Base-by-base conservation (phyloP, 768 basidiomycete genomes). In the Cystobasidium onofrii region DNA sequence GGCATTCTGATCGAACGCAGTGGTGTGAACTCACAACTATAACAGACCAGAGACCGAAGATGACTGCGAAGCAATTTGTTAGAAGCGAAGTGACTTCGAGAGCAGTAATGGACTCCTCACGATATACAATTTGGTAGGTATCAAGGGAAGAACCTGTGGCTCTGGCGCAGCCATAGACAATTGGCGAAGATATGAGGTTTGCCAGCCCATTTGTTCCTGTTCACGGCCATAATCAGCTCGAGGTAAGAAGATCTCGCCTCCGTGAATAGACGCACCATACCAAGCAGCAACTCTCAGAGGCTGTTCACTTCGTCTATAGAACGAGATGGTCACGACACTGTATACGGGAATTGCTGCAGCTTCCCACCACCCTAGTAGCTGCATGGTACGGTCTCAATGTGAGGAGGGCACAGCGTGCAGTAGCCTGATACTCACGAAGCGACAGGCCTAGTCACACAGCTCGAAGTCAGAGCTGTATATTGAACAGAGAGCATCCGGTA, bases 301-400 rank as follows among this genome's bases (percentile, higher is more conserved):
- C n/a, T 63, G 61, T 63, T 63, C 61, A 34, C 29, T 33, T 31
- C 61, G 61, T 63, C 61, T 4, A n/a, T 34, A 63, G 61, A 63
- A 63, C 4, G 52, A 54, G 18, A 54, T 54, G 52, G 52, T 54
- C 7, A 54, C 52, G 10, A 54, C 52, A 6, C 7, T 7, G 27
- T 54, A 54, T 10, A n/a, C 20, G n/a, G 52, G 52, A 29, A 54
- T 54, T 20, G 52, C 52, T 7, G 52, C 52, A 20, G 52, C 52
- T 54, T 54, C 52, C 52, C 52, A 54, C 52, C 52, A 54, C 10
- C 52, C 52, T 7, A 54, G 27, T 6, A 54, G 52, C n/a, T n/a
- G n/a, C n/a, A n/a, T n/a, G n/a, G n/a, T n/a, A n/a, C n/a, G n/a
- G n/a, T n/a, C n/a, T n/a, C n/a, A n/a, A n/a, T n/a, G n/a, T n/a